Evolutionary conservation across 176 grass and related monocot genomes (phyloP).

Genomic region (Carex cristatella): DNA sequence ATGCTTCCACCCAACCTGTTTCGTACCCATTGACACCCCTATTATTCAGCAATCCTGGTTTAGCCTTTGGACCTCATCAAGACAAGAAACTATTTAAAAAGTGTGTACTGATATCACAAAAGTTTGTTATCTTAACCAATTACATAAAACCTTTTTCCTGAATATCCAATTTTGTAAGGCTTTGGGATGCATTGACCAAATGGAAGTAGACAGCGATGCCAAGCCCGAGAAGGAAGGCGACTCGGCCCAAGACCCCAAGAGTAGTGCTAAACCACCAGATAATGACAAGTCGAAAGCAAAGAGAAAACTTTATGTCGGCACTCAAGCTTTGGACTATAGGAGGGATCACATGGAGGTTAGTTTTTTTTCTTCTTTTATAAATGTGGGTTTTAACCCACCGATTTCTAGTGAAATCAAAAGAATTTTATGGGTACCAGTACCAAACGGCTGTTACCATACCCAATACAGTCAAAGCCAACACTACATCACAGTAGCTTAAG

Average conservation of each 20-base stretch:
- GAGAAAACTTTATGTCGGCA: conserved; percentile 74
- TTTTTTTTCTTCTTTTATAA: too few species aligned
- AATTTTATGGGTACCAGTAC: too few species aligned
- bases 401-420: too few species aligned
- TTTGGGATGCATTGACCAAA: conserved; percentile 85
- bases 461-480: too few species aligned
- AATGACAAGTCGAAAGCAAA: conserved; percentile 71
- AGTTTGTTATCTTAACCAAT: not conserved
- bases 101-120: not conserved
- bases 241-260: conserved; percentile 63
- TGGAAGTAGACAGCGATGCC: conserved; percentile 40
- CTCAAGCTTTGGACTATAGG: conserved; percentile 86
- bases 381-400: too few species aligned
- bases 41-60: not conserved
- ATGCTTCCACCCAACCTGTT: too few species aligned
- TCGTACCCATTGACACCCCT: too few species aligned
- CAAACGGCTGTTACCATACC: too few species aligned
- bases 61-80: not conserved
- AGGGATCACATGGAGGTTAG: conserved; percentile 91
- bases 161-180: conserved; percentile 44
- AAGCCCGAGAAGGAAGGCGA: conserved; percentile 73
- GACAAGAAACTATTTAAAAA: not conserved
- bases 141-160: not conserved
- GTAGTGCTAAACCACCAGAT: conserved; percentile 57
- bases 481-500: too few species aligned